phyloP scores from a whole-genome alignment of 2,329 filamentous ascomycete species.

The Cladobotryum mycophilum region DNA sequence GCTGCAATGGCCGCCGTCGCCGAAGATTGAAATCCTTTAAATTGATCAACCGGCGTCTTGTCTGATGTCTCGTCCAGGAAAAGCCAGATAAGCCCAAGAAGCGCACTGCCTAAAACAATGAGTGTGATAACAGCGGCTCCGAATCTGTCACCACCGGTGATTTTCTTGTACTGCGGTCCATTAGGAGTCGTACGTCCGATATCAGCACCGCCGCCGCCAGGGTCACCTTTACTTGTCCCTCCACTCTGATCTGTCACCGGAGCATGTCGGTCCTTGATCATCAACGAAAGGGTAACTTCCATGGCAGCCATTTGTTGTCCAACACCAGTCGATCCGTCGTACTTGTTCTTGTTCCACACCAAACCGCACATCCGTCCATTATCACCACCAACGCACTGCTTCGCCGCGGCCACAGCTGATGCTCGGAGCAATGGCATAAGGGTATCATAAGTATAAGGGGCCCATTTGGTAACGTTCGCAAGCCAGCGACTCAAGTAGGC shows the following conservation, averaged over 20 bases:
- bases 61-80: constrained; percentile 41
- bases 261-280: constrained; percentile 39
- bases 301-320: constrained; percentile 67
- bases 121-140: constrained; percentile 62
- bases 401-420: constrained; percentile 51
- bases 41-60: constrained; percentile 25
- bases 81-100: constrained; percentile 47
- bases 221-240: constrained; percentile 48
- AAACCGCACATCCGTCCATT: constrained; percentile 55
- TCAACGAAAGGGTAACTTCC: constrained; percentile 57
- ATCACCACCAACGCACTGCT: constrained; percentile 50
- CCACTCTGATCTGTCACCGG: constrained; percentile 47
- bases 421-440: constrained; percentile 49
- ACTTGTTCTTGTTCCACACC: constrained; percentile 51
- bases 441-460: constrained; percentile 48
- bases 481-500: constrained; percentile 57
- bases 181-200: constrained; percentile 30
- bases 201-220: constrained; percentile 41
- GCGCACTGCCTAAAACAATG: constrained; percentile 46
- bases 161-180: constrained; percentile 19
- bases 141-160: constrained; percentile 55
- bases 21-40: constrained; percentile 21
- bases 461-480: constrained; percentile 56
- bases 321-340: constrained; percentile 55
- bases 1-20: constrained; percentile 16